Percentiles rank a stretch among this genome's conserved stretches.
Conservation (phyloP, 1,284 basidiomycete genomes). For the Athelia psychrophila region DNA sequence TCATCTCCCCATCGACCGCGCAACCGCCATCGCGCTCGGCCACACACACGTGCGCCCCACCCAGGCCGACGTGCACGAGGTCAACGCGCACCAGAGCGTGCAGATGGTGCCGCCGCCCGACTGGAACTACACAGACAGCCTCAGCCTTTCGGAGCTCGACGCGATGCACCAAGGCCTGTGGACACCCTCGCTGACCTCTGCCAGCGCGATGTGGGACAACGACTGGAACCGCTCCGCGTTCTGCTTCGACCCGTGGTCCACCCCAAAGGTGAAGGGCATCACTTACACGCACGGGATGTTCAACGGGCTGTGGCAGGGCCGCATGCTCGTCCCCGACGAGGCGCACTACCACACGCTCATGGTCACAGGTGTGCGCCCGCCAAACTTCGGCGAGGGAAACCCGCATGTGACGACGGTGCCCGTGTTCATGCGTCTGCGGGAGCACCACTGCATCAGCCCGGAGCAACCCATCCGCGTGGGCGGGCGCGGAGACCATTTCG, state of each 20-base stretch:
- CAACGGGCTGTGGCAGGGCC: slow-evolving; percentile 57
- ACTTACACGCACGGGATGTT: slow-evolving; percentile 50
- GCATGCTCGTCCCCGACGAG: slow-evolving; percentile 33
- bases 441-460: slow-evolving; percentile 50
- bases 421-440: slow-evolving; percentile 34
- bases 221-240: slow-evolving; percentile 55
- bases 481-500: slow-evolving; percentile 23
- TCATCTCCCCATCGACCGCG: slow-evolving; percentile 44
- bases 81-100: slow-evolving; percentile 40
- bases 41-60: slow-evolving; percentile 38
- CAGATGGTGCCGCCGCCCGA: slow-evolving; percentile 21
- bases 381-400: neutral
- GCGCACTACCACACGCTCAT: neutral
- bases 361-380: neutral
- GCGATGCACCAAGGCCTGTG: neutral
- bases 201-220: slow-evolving; percentile 49
- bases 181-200: neutral
- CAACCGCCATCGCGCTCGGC: slow-evolving; percentile 33
- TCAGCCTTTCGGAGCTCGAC: neutral
- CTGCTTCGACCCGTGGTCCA: slow-evolving; percentile 43
- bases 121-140: slow-evolving; percentile 40
- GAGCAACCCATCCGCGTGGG: slow-evolving; percentile 24
- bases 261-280: slow-evolving; percentile 35
- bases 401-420: slow-evolving; percentile 23
- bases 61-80: slow-evolving; percentile 56